Evolutionary conservation across 2,329 filamentous ascomycete genomes (phyloP), one percentile per base, ranked within the genome.

Genomic region (Orbilia ellipsospora): DNA sequence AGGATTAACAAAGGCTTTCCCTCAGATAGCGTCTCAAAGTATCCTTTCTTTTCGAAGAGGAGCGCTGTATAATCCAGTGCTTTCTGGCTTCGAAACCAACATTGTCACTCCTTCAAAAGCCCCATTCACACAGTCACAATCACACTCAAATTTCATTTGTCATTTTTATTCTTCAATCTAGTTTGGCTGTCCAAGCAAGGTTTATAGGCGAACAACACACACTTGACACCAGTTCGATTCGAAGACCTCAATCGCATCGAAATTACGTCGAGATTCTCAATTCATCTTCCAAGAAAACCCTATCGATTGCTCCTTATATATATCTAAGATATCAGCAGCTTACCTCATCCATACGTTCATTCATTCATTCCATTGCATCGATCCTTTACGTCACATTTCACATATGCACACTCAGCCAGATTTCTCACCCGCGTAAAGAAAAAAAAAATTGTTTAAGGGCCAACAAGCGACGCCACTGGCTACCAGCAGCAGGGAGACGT

Each of bases 401-500:
- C 57, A 51, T 68, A 36, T 44, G 6, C 16, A 18, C 44, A 48
- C 13, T 28, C 44, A n/a, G 44, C 16, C 44, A 52, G 20, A 23
- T 50, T 42, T 42, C 42, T 55, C 15, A 16, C 31, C 13, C 13
- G 36, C 26, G 10, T 18, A 15, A 36, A 52, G 26, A 51, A 20
- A 6, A 54, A 45, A 72, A 48, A n/a, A 48, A n/a, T n/a, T 18
- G 44, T n/a, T 18, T 48, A 51, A 42, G 52, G n/a, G 16, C 36
- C 16, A 54, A 12, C n/a, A 23, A 54, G 60, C 57, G 62, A 57
- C 31, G 42, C 57, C 56, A 68, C 51, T 57, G 57, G 59, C 56
- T 63, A 44, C 44, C 50, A 23, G 23, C 36, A 64, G 63, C 70
- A 74, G 70, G 70, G 63, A 67, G 63, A 74, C 70, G 70, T 74